Percentiles rank a stretch among this genome's conserved stretches.
Evolutionary conservation across 345 rosid species (phyloP).

Genomic region (Gossypium thurberi): DNA sequence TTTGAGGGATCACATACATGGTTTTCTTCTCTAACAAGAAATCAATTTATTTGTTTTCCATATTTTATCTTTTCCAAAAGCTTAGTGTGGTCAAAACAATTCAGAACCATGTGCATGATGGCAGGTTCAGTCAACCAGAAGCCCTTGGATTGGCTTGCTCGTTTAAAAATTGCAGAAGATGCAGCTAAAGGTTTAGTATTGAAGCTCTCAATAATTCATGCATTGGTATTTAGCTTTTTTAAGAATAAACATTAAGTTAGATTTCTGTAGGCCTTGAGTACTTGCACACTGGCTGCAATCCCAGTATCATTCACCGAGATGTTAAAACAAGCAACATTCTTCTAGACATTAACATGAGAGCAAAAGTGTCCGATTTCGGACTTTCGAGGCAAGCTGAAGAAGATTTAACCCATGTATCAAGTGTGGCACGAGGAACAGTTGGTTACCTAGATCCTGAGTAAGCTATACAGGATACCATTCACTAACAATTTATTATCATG

Average conservation of each 20-base stretch:
- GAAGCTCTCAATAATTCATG: conserved; percentile 5
- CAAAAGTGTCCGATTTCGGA: conserved; percentile 95
- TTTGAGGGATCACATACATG: conserved; percentile 72
- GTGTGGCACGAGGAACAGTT: conserved; percentile 87
- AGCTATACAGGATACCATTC: conserved; percentile 18
- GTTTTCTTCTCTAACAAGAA: conserved; percentile 28
- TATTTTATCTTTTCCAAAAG: conserved; percentile 6
- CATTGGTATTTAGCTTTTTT: conserved; percentile 4
- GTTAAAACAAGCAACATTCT: conserved; percentile 95
- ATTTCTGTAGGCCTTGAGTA: conserved; percentile 84
- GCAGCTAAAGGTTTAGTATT: conserved; percentile 78
- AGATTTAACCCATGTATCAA: conserved; percentile 83
- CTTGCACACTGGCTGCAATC: conserved; percentile 92
- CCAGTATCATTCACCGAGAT: conserved; percentile 91
- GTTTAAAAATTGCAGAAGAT: conserved; percentile 79
- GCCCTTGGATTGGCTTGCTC: conserved; percentile 62
- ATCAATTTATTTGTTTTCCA: neutral
- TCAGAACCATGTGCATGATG: conserved; percentile 8
- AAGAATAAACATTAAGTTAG: conserved; percentile 28
- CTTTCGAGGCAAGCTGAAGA: conserved; percentile 95
- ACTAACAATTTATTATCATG: neutral
- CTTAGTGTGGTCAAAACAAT: neutral
- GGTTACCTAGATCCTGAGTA: conserved; percentile 99
- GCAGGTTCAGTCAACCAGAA: conserved; percentile 58
- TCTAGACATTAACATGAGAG: conserved; percentile 85